Evolutionary conservation across 306 rosid species (phyloP), one percentile per base, ranked within the genome.

Genomic region (Prunus salicina): DNA sequence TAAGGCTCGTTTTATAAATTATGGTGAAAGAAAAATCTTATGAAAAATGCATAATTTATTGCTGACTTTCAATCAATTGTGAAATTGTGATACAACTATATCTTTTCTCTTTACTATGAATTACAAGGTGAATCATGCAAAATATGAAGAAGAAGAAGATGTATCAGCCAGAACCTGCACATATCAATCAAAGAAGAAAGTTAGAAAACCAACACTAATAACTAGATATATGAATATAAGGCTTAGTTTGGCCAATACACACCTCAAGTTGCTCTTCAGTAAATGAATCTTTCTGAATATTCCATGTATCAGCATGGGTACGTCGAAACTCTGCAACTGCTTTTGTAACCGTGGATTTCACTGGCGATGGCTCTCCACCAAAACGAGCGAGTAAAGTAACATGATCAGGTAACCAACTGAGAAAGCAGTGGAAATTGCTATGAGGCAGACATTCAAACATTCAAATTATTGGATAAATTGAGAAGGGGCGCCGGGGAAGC

Each of bases 281-380:
- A 73, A 95, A 95, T 34, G 77, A 86, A 71, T 95, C 95, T 81
- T 95, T 95, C 85, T 95, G 98, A 78, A 91, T 89, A 80, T 92
- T 95, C 99, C 99, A 95, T 8, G 92, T 95, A 83, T 95, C 99
- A 52, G 99, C 99, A 85, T 95, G 99, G 24, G 99, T 95, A 52
- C 99, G 90, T 79, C 99, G 88, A 81, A 95, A 95, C 84, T 95
- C 99, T 2, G 99, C 97, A 82, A 95, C 92, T 22, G 99, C 99
- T 89, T 95, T 95, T 49, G 99, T 95, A 78, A 95, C 99, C 0
- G 98, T 90, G 62, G 95, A 87, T 86, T 91, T 95, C 82, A 95
- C 92, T 15, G 99, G 98, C 16, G 98, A 82, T 45, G 96, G 93
- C 88, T 92, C 99, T 79, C 95, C 93, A 34, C 88, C 88, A 77